Conservation (phyloP, 805 yeast species). For the Lipomyces orientalis region DNA sequence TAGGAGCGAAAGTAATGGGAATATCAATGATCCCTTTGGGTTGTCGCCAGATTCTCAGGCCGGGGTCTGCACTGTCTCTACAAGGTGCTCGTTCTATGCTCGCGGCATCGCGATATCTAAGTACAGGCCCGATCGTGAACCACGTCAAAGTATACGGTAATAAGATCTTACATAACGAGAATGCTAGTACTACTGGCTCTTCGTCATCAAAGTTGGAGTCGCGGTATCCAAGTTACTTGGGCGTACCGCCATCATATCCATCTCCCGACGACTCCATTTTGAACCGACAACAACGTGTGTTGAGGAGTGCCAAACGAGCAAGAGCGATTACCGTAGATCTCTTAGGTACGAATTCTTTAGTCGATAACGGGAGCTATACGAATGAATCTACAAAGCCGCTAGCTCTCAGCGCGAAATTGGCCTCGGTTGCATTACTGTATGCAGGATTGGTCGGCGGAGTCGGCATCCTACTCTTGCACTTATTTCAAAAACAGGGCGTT, state of each 20-base stretch:
- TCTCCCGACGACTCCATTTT: constrained; percentile 20
- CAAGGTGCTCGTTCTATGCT: not conserved
- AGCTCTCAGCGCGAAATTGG: constrained; percentile 11
- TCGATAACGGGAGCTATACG: not conserved
- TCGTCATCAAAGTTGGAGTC: not conserved
- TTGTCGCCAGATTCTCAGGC: not conserved
- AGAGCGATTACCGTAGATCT: not conserved
- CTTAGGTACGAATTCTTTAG: not conserved
- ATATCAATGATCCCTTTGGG: not conserved
- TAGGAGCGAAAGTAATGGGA: not conserved
- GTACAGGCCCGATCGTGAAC: not conserved
- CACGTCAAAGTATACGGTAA: not conserved
- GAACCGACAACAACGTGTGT: not conserved
- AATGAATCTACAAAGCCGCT: not conserved
- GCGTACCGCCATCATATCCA: constrained; percentile 12
- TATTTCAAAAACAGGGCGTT: constrained; percentile 6
- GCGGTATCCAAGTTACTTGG: constrained; percentile 20
- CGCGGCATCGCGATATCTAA: not conserved
- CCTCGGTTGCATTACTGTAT: constrained; percentile 19
- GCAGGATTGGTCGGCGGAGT: constrained; percentile 13
- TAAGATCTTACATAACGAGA: not conserved
- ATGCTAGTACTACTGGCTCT: not conserved
- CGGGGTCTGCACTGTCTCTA: not conserved
- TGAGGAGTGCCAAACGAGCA: not conserved
- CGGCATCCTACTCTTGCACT: constrained; percentile 6